Evolutionary conservation across 345 rosid species (phyloP), one percentile per base, ranked within the genome.

Genomic region (Abelmoschus esculentus): DNA sequence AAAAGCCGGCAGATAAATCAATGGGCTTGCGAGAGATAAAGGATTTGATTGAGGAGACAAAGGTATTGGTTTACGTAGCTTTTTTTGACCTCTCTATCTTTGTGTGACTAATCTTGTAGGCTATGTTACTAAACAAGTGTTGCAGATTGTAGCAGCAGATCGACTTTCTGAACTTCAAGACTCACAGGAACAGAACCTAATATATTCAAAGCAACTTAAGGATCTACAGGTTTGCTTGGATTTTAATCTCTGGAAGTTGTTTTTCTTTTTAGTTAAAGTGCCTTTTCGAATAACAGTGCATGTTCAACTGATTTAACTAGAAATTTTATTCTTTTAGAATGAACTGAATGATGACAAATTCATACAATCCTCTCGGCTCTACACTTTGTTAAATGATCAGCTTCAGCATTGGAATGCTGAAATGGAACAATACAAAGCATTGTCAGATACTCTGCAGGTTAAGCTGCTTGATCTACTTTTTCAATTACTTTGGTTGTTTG

Each of bases 101-200:
- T 74, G 69, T 40, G 36, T 70, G 44, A 57, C 61, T 75, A 52
- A 77, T 57, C 65, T 52, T 70, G 18, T 67, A 73, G 28, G 64
- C 50, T 49, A 50, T 76, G 58, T 67, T 71, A 65, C 72, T 74
- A 50, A 74, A 77, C 77, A 68, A 78, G 63, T 78, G 52, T 68
- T 80, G 79, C 78, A 95, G 99, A 82, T 86, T 61, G 72, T 91
- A 67, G 93, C 92, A 67, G 87, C 79, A 69, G 92, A 84, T 68
- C 96, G 93, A 67, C 89, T 95, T 73, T 83, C 86, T 47, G 97
- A 95, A 83, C 96, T 95, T 76, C 77, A 81, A 80, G 92, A 84
- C 61, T 87, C 93, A 31, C 87, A 75, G 75, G 88, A 88, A 57
- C 83, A 85, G 77, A 91, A 90, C 78, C 75, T 77, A 42, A 77